Base-by-base conservation (phyloP, 768 basidiomycete genomes). In the Psilocybe azurescens region DNA sequence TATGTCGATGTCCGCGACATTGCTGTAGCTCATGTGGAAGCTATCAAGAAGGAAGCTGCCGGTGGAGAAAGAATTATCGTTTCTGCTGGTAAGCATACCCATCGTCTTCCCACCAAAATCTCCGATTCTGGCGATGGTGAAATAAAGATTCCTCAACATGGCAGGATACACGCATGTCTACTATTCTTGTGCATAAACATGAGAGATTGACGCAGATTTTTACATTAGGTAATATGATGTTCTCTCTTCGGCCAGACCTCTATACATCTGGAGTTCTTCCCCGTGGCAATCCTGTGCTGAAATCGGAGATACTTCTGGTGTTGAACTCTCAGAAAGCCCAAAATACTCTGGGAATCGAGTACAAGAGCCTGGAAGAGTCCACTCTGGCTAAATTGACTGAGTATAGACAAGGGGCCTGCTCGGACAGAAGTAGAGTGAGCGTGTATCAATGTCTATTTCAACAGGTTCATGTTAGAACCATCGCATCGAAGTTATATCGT, bases 1-100 rank as follows among this genome's bases (percentile, higher is more conserved):
- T 85, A 80, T 77, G 67, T 83, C 32, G 84, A 88, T 55, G 86
- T 87, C 4, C 80, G 86, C 7, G 86, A 88, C 68, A 68, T 86
- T 36, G 87, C 86, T 0, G 74, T 79, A 20, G 87, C 82, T 0
- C 89, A 90, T 69, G 77, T 79, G 0, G 70, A 75, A 5, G 85
- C 86, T 3, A 70, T 92, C n/a, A 78, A 79, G 57, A 81, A 78
- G 56, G 75, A 80, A 28, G 79, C 76, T 2, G 88, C 88, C 0
- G 82, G 80, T 2, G 84, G 84, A 1, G 78, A 90, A 58, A 77
- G 90, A 38, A 81, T 90, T 67, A 79, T 90, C 67, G 64, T 85
- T 44, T 73, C 72, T n/a, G 73, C 70, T 3, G 78, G 81, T 73
- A 53, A 24, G 41, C 41, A 44, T 16, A 39, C 24, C 28, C 52